Base-by-base conservation (phyloP, 177 flowering plant species). In the Tripterygium wilfordii region DNA sequence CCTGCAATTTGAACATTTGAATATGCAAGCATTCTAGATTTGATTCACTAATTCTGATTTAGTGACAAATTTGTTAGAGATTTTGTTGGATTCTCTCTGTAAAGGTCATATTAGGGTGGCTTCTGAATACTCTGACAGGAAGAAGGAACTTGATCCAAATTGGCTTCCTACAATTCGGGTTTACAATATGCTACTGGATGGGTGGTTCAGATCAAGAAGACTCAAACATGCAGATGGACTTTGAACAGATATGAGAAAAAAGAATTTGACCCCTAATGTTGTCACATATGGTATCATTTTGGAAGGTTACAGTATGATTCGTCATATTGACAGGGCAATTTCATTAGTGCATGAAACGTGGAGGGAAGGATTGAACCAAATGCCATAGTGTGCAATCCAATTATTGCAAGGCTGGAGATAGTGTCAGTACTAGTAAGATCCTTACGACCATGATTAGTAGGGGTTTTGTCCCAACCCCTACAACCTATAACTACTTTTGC, bases 241-340 rank as follows among this genome's bases (percentile, higher is more conserved):
- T 4, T 82, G 80, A 83, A 52, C 36, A 40, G 67, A 57, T 42
- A 58, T 72, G 64, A 74, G 60, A 42, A 64, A 29, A 42, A 79
- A 66, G 32, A 67, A 74, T 45, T 70, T 85, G 55, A 60, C 9
- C 37, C 89, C 86, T 0, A 74, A 44, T 43, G 77, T 81, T 57
- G 92, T 83, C 20, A 83, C 95, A 15, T 91, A 79, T 53, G 96
- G 89, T n/a, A 85, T 85, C 12, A 72, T 85, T 48, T 69, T 85
- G 15, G 92, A 85, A 71, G 96, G 98, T 30, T 87, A 80, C 37
- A 83, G 98, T 43, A 37, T 78, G 46, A 73, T 72, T 88, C 56
- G 76, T 10, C 70, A 77, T 24, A 74, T 68, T 26, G 85, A 85
- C 51, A 70, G 45, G 57, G 98, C 92, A 5, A 73, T 83, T 38